Base-by-base conservation (phyloP, 768 basidiomycete genomes). In the Mycena belliarum region DNA sequence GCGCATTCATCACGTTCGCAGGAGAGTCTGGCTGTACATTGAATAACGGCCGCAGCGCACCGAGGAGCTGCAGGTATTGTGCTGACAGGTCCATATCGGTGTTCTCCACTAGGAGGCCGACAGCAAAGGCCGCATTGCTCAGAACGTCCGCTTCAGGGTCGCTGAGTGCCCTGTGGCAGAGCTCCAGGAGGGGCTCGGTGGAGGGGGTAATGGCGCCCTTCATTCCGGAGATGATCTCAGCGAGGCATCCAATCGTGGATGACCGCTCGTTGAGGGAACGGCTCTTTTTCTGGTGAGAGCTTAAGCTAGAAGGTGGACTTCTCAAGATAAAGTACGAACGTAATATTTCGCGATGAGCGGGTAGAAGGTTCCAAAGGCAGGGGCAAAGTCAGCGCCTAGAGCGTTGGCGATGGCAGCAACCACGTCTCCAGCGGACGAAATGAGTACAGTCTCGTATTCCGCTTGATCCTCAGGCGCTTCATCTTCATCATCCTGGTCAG, bases 381-480 rank as follows among this genome's bases (percentile, higher is more conserved):
- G 83, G 12, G 83, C 80, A 67, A 98, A 99, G 71, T 91, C 91
- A 21, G 81, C 61, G 6, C 95, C 95, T n/a, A 96, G 82, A 9
- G 86, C 89, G 57, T 83, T 85, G 29, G 95, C 93, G 61, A 99
- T 77, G 2, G 93, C 82, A 52, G 94, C 87, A 57, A 98, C 95
- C 52, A 99, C 88, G 70, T 99, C 97, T 40, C 89, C 90, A 25
- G 96, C 96, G 24, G 95, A 88, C 25, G 92, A 91, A 68, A 98
- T 91, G 56, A 99, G 82, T 52, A 97, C 91, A 4, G 95, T 92
- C 70, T 99, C 97, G 70, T 94, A 96, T 76, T 99, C 97, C 1
- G 95, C 95, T 67, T 90, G 88, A 61, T 93, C 92, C 70, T 93
- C 91, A 9, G 87, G 88, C 24, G 88, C 89, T 65, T 92, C 91